phyloP scores from a whole-genome alignment of 2,329 filamentous ascomycete genomes.

The Penicillium sp. region DNA sequence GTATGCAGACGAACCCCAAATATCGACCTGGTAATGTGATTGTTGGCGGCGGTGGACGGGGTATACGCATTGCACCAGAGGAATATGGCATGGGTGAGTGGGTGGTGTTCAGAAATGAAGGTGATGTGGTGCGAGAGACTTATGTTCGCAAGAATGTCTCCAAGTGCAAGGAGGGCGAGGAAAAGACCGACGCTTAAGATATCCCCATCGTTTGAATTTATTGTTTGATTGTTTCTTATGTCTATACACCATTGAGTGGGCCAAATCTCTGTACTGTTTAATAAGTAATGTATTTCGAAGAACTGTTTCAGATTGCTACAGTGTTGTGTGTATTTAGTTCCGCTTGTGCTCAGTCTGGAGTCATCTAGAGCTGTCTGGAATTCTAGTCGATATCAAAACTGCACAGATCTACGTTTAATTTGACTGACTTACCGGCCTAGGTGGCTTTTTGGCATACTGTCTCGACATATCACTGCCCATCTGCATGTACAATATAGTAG shows the following conservation, averaged over 20 bases:
- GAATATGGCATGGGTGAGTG: slow-evolving; percentile 70
- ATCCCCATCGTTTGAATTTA: not conserved
- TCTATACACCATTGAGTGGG: not conserved
- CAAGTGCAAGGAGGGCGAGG: slow-evolving; percentile 30
- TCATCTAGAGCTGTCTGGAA: slow-evolving; percentile 12
- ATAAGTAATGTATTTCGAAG: not conserved
- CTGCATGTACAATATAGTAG: not conserved
- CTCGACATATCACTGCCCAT: not conserved
- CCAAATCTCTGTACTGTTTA: not conserved
- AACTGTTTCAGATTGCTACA: not conserved
- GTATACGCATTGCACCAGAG: slow-evolving; percentile 60
- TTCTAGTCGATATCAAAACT: slow-evolving; percentile 7
- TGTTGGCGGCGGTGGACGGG: slow-evolving; percentile 73
- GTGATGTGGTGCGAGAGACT: slow-evolving; percentile 67
- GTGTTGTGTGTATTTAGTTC: not conserved
- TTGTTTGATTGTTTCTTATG: not conserved
- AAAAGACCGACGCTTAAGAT: slow-evolving; percentile 4
- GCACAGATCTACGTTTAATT: not conserved
- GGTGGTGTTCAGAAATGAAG: slow-evolving; percentile 63
- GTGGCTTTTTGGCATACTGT: too few species aligned
- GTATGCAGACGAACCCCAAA: slow-evolving; percentile 61
- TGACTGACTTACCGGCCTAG: not conserved
- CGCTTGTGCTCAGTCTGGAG: not conserved
- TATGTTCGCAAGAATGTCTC: slow-evolving; percentile 53
- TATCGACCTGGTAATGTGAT: slow-evolving; percentile 81